These are phyloP conservation scores for Picocystis sp. DNA, from an alignment of 163 green algal genomes.

Conservation along the genomic window DNA sequence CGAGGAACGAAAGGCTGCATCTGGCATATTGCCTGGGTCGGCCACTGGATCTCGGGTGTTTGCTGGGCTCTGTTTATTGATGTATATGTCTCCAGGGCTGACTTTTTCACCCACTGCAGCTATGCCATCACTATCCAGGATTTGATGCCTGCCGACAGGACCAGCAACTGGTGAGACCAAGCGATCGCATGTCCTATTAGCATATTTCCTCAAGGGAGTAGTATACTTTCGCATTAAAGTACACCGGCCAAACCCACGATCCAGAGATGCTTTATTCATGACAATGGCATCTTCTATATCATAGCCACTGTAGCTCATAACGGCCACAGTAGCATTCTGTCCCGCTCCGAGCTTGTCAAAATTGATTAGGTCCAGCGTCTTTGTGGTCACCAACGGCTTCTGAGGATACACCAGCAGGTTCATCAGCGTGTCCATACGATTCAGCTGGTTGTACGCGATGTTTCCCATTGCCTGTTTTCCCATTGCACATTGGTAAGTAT, in stretches of 20 bases:
- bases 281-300: conserved; percentile 99
- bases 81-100: conserved; percentile 54
- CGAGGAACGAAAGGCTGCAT: conserved; percentile 21
- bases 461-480: conserved; percentile 98
- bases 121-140: conserved; percentile 80
- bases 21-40: conserved; percentile 23
- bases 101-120: conserved; percentile 62
- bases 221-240: conserved; percentile 66
- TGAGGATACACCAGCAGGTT: conserved; percentile 94
- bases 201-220: conserved; percentile 54
- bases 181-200: conserved; percentile 77
- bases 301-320: conserved; percentile 90
- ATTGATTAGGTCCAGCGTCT: conserved; percentile 87
- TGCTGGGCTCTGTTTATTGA: conserved; percentile 76
- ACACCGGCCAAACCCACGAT: conserved; percentile 93
- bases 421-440: conserved; percentile 90
- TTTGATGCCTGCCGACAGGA: conserved; percentile 10
- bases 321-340: conserved; percentile 93
- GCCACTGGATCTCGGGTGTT: conserved; percentile 66
- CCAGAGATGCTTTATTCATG: conserved; percentile 88
- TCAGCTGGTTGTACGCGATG: conserved; percentile 94
- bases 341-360: conserved; percentile 92
- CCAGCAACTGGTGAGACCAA: conserved; percentile 41
- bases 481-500: conserved; percentile 99
- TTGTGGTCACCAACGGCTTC: conserved; percentile 86